Evolutionary conservation across 2,329 filamentous ascomycete genomes (phyloP), one percentile per base, ranked within the genome.

Genomic region (Hymenoscyphus linearis): DNA sequence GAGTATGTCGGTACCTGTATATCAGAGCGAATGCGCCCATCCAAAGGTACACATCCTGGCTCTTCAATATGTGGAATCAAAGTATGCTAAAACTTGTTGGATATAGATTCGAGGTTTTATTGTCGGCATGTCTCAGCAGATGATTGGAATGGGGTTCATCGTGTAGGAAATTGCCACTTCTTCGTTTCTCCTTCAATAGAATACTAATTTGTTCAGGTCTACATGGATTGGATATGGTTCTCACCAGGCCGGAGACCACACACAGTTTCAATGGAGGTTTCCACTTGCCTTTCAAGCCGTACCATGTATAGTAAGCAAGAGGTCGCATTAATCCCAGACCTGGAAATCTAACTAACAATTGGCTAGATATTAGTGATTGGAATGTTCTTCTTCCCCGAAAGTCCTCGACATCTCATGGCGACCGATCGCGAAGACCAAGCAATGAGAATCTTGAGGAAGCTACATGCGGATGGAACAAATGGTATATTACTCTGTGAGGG

Each of bases 351-450:
- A 22, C 56, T 54, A 10, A 57, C 13, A 27, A 18, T 18, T 14
- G 7, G 14, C 12, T 40, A 60, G 13, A 65, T 70, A 16, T 76
- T 85, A 2, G 88, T 83, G 7, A 70, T 83, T 0, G 79, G 91
- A 55, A 93, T 93, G 64, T 76, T 85, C 66, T 70, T 87, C 35
- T 91, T 93, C 36, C 89, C 89, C 0, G 90, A 93, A 74, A 85
- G 80, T 5, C 83, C 83, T 14, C 63, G 87, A 60, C 93, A 90
- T 88, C 82, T 93, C 40, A 89, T 93, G 69, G 87, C 89, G 67
- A 82, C 91, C 66, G 84, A 84, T 61, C 79, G 79, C n/a, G 72
- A 80, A 25, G 86, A 89, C 1, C 75, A 88, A 60, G 89, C 88
- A 2, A 79, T 91, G 9, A 71, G 75, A 55, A 89, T 86, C 0